Evolutionary conservation across 176 grass and related monocot genomes (phyloP).

Genomic region (Juncus effusus): DNA sequence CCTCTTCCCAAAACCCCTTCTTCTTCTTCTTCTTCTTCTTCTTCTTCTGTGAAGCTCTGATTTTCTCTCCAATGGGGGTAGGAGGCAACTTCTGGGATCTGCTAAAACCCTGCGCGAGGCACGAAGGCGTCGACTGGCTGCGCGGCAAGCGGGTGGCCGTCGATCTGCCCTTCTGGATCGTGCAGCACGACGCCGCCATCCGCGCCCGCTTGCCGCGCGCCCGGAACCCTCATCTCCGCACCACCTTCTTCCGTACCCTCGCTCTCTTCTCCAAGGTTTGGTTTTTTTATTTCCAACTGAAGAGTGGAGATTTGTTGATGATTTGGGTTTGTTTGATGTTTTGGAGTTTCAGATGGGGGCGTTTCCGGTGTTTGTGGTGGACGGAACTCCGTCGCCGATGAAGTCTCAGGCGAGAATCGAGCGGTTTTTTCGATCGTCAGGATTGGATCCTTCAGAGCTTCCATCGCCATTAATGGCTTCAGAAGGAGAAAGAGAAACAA

Average conservation of each 20-base stretch:
- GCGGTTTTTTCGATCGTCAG: slow-evolving; percentile 70
- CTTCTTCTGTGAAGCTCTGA: background rate
- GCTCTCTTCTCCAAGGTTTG: slow-evolving; percentile 85
- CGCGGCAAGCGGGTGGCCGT: slow-evolving; percentile 80
- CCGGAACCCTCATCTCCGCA: slow-evolving; percentile 64
- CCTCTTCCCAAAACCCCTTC: slow-evolving; percentile 1
- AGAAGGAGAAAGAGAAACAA: slow-evolving; percentile 13
- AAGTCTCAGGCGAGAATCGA: slow-evolving; percentile 76
- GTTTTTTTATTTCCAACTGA: background rate
- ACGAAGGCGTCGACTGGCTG: slow-evolving; percentile 60
- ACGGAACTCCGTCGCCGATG: slow-evolving; percentile 73
- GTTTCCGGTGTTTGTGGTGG: slow-evolving; percentile 87
- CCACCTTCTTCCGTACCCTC: slow-evolving; percentile 82
- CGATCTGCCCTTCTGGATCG: slow-evolving; percentile 93
- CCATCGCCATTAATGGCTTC: slow-evolving; percentile 23
- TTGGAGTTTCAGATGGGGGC: slow-evolving; percentile 64
- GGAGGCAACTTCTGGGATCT: slow-evolving; percentile 85
- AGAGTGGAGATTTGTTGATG: background rate
- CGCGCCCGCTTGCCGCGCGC: slow-evolving; percentile 37
- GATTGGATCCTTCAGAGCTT: slow-evolving; percentile 46
- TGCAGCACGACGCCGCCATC: slow-evolving; percentile 75
- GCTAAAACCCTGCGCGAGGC: slow-evolving; percentile 54
- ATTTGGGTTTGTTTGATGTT: background rate
- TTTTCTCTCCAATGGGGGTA: slow-evolving; percentile 50
- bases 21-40: background rate